Base-by-base conservation (phyloP, 1,284 basidiomycete species). In the Xanthoconium separans region DNA sequence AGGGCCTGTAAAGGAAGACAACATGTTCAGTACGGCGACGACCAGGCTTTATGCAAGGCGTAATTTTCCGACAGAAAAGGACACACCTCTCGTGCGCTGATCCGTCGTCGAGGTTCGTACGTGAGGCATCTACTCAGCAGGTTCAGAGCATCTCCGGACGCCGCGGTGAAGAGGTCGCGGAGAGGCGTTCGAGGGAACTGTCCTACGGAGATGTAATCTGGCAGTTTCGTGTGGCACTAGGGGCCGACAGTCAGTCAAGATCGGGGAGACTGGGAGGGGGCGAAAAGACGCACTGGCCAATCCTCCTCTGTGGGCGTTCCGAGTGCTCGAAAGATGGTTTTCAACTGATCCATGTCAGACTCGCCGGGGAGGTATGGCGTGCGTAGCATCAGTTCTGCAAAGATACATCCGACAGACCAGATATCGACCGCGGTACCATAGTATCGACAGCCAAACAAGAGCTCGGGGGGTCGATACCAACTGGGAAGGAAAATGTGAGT, bases 381-480 rank as follows among this genome's bases (percentile, higher is more conserved):
- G n/a, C 95, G 85, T 40, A 98, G 77, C 91, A 97, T 95, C 40
- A 98, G 79, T 69, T 98, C 95, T 1, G 94, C 94, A 69, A 98
- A 96, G 61, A 98, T 98, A 65, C 93, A 95, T 1, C 95, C 95
- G 6, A 96, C 89, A 18, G 93, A 93, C 95, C 95, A 98, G 50
- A 94, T 86, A 67, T 98, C 95, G 52, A 96, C 93, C 0, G 85
- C 87, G 2, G 89, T 86, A 62, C 91, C 85, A 71, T 98, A 98
- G 65, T 92, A 91, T 27, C 93, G 80, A 56, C 89, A 83, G 44
- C 94, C 95, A 59, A 93, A 93, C 15, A 97, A 78, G 7, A 98
- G 81, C 70, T 98, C 95, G 10, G 96, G 95, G 4, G 96, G 93
- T 15, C 97, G 89, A 69, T 99, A 99, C 97, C 97, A 99, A 60